phyloP scores from a whole-genome alignment of 2,329 filamentous ascomycete species.

The Epicoccum sorghinum region DNA sequence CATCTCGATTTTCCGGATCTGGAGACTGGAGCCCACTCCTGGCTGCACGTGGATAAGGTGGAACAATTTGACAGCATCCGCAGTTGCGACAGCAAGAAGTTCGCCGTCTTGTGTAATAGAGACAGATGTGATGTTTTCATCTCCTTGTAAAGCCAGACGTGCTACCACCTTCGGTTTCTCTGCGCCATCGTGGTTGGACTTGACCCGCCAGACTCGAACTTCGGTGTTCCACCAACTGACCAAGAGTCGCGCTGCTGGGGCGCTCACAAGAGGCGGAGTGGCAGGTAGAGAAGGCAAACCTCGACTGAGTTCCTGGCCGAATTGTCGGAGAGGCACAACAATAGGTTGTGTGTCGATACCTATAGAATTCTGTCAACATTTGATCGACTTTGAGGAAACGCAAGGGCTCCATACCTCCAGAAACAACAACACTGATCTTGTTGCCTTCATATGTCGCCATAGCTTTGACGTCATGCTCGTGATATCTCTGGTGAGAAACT shows the following conservation, averaged over 20 bases:
- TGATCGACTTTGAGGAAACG: conserved; percentile 32
- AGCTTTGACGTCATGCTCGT: conserved; percentile 93
- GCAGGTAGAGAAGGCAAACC: conserved; percentile 85
- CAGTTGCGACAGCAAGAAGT: conserved; percentile 77
- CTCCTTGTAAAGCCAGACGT: conserved; percentile 57
- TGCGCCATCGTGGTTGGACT: conserved; percentile 53
- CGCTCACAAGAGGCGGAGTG: conserved; percentile 72
- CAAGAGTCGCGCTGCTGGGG: conserved; percentile 74
- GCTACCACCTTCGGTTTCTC: conserved; percentile 53
- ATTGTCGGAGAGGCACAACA: conserved; percentile 78
- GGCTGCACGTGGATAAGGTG: conserved; percentile 63
- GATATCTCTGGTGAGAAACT: conserved; percentile 83
- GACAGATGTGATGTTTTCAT: conserved; percentile 81
- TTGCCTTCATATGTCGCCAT: conserved; percentile 88
- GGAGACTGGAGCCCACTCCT: conserved; percentile 64
- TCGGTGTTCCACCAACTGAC: conserved; percentile 93
- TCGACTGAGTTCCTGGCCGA: conserved; percentile 79
- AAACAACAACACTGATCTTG: conserved; percentile 83
- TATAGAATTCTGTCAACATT: conserved; percentile 42
- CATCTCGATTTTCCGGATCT: conserved; percentile 72
- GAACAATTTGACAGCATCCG: conserved; percentile 78
- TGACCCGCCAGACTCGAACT: conserved; percentile 79
- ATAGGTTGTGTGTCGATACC: conserved; percentile 86
- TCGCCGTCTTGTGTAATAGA: conserved; percentile 73
- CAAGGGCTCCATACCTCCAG: conserved; percentile 70